Evolutionary conservation across 768 basidiomycete genomes (phyloP).

Genomic region (Clathrus columnatus): DNA sequence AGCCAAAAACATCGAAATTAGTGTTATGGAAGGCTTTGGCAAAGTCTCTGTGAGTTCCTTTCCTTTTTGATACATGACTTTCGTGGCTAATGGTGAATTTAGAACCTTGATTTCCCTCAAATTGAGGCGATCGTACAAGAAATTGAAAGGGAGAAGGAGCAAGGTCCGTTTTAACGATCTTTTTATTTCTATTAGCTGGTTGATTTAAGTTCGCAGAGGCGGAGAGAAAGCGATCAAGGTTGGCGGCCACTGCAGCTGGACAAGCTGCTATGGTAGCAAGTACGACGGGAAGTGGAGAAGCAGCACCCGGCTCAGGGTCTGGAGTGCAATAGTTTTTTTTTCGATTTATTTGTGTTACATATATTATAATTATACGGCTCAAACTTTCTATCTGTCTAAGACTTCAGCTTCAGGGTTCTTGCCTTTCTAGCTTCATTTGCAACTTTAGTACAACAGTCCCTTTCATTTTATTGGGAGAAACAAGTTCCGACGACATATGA

Average conservation of each 20-base stretch:
- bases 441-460: too few species aligned
- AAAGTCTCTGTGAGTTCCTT: conserved; percentile 69
- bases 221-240: conserved; percentile 82
- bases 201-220: conserved; percentile 52
- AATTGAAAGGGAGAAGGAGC: conserved; percentile 97
- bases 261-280: conserved; percentile 76
- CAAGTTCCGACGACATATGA: too few species aligned
- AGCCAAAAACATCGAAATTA: conserved; percentile 99
- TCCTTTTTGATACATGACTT: background rate
- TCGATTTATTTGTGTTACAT: conserved; percentile 1
- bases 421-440: too few species aligned
- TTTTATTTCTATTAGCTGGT: background rate
- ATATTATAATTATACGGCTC: background rate
- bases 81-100: conserved; percentile 3
- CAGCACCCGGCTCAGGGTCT: conserved; percentile 10
- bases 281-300: conserved; percentile 8
- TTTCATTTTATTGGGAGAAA: too few species aligned
- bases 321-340: conserved; percentile 13
- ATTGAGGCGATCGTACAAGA: conserved; percentile 88
- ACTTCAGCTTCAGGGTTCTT: too few species aligned
- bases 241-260: conserved; percentile 86
- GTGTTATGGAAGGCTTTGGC: conserved; percentile 92
- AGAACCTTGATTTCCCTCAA: conserved; percentile 82
- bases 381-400: background rate
- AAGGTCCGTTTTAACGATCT: conserved; percentile 41